Evolutionary conservation across 2,329 filamentous ascomycete genomes (phyloP).

Genomic region (Penicillium decumbens): DNA sequence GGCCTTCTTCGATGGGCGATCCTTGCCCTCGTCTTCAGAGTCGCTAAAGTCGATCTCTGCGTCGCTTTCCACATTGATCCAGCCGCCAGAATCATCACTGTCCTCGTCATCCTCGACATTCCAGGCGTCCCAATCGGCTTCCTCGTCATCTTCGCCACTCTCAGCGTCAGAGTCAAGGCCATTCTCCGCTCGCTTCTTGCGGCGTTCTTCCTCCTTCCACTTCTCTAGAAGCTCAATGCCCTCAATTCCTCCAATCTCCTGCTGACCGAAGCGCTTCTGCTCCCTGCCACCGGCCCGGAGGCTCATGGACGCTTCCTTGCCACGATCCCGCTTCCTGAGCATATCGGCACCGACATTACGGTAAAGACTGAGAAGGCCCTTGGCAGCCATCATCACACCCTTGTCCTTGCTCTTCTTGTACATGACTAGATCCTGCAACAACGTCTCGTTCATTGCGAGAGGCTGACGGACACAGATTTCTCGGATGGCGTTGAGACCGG

Average conservation of each 20-base stretch:
- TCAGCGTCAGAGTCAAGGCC: conserved; percentile 60
- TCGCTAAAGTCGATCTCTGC: conserved; percentile 70
- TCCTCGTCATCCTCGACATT: conserved; percentile 56
- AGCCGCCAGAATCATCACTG: conserved; percentile 73
- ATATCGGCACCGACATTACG: conserved; percentile 86
- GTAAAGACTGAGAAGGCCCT: conserved; percentile 84
- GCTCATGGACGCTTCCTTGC: conserved; percentile 83
- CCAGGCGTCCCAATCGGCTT: conserved; percentile 56
- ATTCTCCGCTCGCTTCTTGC: conserved; percentile 65
- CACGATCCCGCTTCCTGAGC: conserved; percentile 82
- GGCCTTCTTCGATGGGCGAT: conserved; percentile 59
- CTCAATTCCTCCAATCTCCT: conserved; percentile 75
- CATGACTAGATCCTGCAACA: conserved; percentile 93
- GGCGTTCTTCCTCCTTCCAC: conserved; percentile 88
- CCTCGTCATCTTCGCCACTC: conserved; percentile 58
- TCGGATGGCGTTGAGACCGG: conserved; percentile 88
- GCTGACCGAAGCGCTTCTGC: conserved; percentile 76
- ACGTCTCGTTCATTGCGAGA: conserved; percentile 89
- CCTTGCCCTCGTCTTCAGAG: conserved; percentile 64
- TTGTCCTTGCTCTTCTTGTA: conserved; percentile 98
- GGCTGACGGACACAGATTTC: conserved; percentile 92
- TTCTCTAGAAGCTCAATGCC: conserved; percentile 85
- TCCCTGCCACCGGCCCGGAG: conserved; percentile 70
- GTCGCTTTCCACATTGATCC: conserved; percentile 86
- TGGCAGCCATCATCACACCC: conserved; percentile 97